These are phyloP conservation scores for Neurospora terricola DNA, from an alignment of 495 filamentous ascomycete species.

Conservation along the genomic window DNA sequence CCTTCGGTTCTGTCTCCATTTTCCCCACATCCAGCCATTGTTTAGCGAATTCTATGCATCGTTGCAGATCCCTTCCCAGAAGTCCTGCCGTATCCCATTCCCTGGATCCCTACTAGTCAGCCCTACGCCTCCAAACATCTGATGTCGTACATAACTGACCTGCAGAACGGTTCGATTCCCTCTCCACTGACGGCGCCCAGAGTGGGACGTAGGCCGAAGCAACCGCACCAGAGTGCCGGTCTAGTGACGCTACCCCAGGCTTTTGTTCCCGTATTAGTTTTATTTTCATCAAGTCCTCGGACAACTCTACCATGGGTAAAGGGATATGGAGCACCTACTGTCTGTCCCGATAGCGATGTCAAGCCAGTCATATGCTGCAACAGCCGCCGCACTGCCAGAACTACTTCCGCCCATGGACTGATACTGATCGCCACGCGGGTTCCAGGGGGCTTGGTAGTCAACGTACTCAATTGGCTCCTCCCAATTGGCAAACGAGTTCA, in stretches of 20 bases:
- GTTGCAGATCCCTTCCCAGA: not conserved
- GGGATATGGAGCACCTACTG: slow-evolving; percentile 2
- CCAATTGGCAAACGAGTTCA: slow-evolving; percentile 49
- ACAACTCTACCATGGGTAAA: not conserved
- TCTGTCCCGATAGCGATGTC: slow-evolving; percentile 42
- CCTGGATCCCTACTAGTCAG: not conserved
- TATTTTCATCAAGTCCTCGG: not conserved
- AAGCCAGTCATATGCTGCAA: slow-evolving; percentile 46
- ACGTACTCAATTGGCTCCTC: slow-evolving; percentile 46
- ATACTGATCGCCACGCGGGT: slow-evolving; percentile 44
- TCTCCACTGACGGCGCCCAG: not conserved
- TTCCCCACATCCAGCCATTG: not conserved
- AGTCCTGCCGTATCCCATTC: not conserved
- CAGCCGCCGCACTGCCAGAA: slow-evolving; percentile 36
- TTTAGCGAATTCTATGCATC: not conserved
- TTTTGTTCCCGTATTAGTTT: not conserved
- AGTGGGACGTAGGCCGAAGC: not conserved
- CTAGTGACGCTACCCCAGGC: not conserved
- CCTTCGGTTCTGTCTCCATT: not conserved
- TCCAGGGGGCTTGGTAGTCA: slow-evolving; percentile 43
- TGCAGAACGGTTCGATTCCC: not conserved
- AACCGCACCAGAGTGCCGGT: not conserved
- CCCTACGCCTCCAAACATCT: not conserved
- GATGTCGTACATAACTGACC: not conserved
- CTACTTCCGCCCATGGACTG: slow-evolving; percentile 30